Evolutionary conservation across 2,329 filamentous ascomycete species (phyloP).

Genomic region (Shiraia sp.): DNA sequence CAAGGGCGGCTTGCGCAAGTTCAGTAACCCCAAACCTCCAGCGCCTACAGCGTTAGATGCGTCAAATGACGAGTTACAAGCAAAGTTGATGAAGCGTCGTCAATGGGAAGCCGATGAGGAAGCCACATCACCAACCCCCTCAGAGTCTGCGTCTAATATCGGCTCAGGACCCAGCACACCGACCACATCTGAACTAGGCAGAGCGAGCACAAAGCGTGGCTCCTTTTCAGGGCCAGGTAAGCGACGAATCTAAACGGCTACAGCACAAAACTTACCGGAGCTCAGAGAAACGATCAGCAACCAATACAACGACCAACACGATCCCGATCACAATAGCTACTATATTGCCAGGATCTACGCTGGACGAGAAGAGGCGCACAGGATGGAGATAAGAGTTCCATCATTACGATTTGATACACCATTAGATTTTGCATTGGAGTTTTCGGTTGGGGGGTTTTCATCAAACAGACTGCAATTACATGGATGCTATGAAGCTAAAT

Average conservation of each 20-base stretch:
- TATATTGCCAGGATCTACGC: no score
- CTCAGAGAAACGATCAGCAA: no score
- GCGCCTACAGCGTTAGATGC: no score
- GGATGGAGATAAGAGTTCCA: constrained; percentile 3
- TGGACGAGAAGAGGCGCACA: not conserved
- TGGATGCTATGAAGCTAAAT: not conserved
- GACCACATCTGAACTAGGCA: not conserved
- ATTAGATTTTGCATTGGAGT: constrained; percentile 2
- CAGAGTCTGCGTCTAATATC: constrained; percentile 8
- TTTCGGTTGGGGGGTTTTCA: not conserved
- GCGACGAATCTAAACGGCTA: no score
- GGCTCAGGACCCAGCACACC: not conserved
- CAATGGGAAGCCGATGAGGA: constrained; percentile 11
- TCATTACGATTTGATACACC: constrained; percentile 8
- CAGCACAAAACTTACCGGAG: no score
- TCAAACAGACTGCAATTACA: no score
- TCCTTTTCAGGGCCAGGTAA: not conserved
- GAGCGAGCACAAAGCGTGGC: not conserved
- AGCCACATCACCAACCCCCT: constrained; percentile 6
- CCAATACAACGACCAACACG: no score
- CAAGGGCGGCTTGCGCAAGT: no score
- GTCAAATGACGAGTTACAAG: constrained; percentile 9
- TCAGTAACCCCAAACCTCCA: no score
- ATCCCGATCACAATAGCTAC: no score
- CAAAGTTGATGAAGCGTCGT: constrained; percentile 14